These are phyloP conservation scores for Millerozyma miso DNA, from an alignment of 805 yeast species.

Conservation along the genomic window DNA sequence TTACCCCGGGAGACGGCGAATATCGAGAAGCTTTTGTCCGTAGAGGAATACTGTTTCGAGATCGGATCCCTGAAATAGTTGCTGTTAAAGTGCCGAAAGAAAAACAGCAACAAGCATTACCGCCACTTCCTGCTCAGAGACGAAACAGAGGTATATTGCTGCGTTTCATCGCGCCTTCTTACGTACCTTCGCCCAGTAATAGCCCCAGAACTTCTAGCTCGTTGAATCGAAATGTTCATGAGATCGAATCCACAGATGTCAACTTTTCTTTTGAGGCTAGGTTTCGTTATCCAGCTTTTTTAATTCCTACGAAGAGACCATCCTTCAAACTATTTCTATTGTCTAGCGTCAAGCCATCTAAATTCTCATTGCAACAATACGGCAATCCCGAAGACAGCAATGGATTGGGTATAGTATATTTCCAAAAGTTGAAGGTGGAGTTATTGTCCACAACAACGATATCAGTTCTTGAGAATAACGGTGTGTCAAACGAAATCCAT, in stretches of 20 bases:
- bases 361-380: conserved; percentile 25
- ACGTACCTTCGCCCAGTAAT: conserved; percentile 2
- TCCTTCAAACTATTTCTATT: conserved; percentile 30
- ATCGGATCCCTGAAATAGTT: conserved; percentile 42
- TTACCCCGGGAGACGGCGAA: conserved; percentile 19
- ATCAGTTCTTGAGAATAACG: conserved; percentile 23
- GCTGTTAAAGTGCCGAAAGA: conserved; percentile 27
- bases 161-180: conserved; percentile 15
- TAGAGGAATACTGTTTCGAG: conserved; percentile 32
- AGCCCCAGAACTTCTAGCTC: conserved; percentile 9
- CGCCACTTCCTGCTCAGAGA: conserved; percentile 14
- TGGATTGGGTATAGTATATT: conserved; percentile 43
- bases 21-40: conserved; percentile 43
- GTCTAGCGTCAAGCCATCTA: conserved; percentile 23
- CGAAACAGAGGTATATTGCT: conserved; percentile 15
- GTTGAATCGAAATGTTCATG: conserved; percentile 9
- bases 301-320: conserved; percentile 42
- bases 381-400: conserved; percentile 39
- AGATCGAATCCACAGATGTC: conserved; percentile 31
- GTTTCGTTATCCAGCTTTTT: conserved; percentile 42
- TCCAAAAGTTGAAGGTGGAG: conserved; percentile 36
- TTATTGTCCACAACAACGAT: conserved; percentile 23
- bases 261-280: conserved; percentile 46
- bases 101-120: conserved; percentile 13
- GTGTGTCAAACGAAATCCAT: conserved; percentile 19